Conservation (phyloP, 1,139 yeast genomes). For the Scheffersomyces insectosa region DNA sequence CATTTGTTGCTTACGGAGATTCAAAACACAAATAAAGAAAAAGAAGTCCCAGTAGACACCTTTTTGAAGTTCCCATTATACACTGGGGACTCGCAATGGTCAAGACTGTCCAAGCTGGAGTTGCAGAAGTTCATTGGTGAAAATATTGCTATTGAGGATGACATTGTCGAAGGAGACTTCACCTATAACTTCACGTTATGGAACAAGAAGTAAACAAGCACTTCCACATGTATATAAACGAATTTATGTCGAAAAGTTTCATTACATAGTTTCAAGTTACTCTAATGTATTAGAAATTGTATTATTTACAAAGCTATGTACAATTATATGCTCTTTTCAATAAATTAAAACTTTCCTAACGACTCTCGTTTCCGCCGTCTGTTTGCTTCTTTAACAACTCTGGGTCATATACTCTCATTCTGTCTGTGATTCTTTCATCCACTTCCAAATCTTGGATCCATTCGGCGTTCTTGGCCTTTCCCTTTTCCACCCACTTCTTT, state of each 20-base stretch:
- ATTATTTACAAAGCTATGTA: neutral
- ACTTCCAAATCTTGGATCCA: slow-evolving; percentile 80
- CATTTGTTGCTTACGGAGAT: slow-evolving; percentile 78
- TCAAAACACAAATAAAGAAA: slow-evolving; percentile 22
- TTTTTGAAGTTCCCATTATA: slow-evolving; percentile 44
- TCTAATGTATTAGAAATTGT: neutral
- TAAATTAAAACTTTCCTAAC: neutral
- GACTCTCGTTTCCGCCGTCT: neutral
- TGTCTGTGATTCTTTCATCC: slow-evolving; percentile 64
- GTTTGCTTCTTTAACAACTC: slow-evolving; percentile 3
- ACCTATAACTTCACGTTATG: slow-evolving; percentile 53
- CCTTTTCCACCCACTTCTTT: slow-evolving; percentile 73
- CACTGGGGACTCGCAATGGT: slow-evolving; percentile 30
- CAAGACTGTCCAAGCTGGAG: slow-evolving; percentile 31
- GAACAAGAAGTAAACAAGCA: slow-evolving; percentile 25
- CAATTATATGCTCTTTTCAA: neutral
- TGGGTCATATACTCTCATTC: slow-evolving; percentile 55
- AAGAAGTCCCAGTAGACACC: slow-evolving; percentile 62
- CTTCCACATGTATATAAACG: neutral
- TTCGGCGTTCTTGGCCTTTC: slow-evolving; percentile 71
- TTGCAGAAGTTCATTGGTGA: slow-evolving; percentile 45
- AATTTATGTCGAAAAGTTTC: neutral
- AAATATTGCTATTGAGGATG: slow-evolving; percentile 35
- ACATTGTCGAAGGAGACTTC: slow-evolving; percentile 50
- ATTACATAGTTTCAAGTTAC: neutral